Conservation (phyloP, 208 protist genomes). For the Spongospora subterranea region DNA sequence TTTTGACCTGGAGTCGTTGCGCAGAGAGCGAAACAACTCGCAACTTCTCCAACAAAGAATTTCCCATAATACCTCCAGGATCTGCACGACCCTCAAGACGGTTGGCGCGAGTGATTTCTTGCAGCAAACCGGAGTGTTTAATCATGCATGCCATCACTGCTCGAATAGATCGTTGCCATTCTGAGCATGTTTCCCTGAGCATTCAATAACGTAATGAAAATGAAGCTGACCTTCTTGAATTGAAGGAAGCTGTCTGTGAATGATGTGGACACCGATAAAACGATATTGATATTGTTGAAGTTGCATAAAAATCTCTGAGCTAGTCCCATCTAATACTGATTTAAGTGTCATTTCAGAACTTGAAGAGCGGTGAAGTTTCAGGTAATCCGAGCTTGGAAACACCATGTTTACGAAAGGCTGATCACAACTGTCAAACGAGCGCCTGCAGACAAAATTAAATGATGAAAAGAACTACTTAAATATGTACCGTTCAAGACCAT, state of each 20-base stretch:
- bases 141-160: constrained; percentile 45
- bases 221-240: not conserved
- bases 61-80: not conserved
- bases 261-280: not conserved
- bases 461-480: too few relatives aligned
- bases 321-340: constrained; percentile 1
- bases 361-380: too few relatives aligned
- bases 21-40: constrained; percentile 9
- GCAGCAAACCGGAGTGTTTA: constrained; percentile 32
- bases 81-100: not conserved
- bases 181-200: not conserved
- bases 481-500: constrained; percentile 9
- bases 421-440: not conserved
- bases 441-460: too few relatives aligned
- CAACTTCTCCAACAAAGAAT: not conserved
- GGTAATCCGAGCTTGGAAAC: too few relatives aligned
- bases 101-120: not conserved
- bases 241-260: not conserved
- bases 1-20: constrained; percentile 16
- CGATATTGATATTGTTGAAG: constrained; percentile 31
- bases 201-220: not conserved
- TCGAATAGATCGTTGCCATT: constrained; percentile 48
- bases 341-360: not conserved
- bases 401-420: not conserved
- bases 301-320: not conserved